Evolutionary conservation across 2,329 filamentous ascomycete genomes (phyloP).

Genomic region (Cercospora beticola): DNA sequence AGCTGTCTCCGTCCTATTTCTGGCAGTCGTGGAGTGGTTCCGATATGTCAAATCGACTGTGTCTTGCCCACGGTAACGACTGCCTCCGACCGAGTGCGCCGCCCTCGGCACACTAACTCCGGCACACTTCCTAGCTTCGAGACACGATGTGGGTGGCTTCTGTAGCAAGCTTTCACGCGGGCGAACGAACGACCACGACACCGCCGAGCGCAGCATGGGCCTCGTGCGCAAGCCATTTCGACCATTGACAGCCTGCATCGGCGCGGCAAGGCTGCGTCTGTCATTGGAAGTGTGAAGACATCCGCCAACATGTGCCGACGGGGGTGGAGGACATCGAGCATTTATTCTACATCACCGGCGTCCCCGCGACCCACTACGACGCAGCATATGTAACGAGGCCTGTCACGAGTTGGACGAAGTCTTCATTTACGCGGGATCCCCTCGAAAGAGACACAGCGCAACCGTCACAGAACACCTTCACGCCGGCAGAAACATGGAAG

Average conservation of each 20-base stretch:
- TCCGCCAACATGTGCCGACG: neutral
- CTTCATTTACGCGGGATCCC: neutral
- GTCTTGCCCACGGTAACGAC: neutral
- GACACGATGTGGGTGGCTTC: neutral
- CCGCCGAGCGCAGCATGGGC: neutral
- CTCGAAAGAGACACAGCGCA: neutral
- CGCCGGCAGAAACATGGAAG: slow-evolving; percentile 24
- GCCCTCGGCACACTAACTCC: neutral
- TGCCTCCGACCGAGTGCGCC: neutral
- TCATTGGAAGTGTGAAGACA: neutral
- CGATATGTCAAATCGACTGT: neutral
- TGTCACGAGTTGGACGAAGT: neutral
- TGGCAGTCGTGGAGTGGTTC: neutral
- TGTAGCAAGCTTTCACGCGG: neutral
- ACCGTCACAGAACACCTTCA: neutral
- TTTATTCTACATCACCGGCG: neutral
- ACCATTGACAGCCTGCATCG: neutral
- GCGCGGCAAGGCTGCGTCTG: neutral
- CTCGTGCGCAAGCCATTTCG: neutral
- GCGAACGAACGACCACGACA: neutral
- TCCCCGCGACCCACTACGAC: neutral
- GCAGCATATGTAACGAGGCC: neutral
- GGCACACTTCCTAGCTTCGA: neutral
- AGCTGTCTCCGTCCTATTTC: neutral
- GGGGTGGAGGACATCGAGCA: neutral